Evolutionary conservation across 2,329 filamentous ascomycete species (phyloP), one percentile per base, ranked within the genome.

Genomic region (Dendryphion nanum): DNA sequence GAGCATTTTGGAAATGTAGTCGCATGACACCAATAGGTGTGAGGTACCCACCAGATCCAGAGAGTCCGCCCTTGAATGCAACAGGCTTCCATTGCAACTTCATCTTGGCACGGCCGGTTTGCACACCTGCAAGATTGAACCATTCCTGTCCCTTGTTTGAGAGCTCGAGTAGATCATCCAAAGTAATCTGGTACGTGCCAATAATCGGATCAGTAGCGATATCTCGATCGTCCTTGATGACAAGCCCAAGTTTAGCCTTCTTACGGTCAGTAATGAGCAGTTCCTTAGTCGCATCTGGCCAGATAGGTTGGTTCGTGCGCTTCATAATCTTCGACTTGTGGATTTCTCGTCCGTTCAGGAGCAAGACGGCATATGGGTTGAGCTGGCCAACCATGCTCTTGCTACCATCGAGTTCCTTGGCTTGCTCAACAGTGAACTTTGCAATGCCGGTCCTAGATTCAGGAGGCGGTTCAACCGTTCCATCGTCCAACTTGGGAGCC

Each of bases 231-330:
- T 98, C 93, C 70, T 96, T 98, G 76, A 98, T 82, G 13, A 91
- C 86, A 38, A 98, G 73, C 39, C 91, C 94, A 36, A 98, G 76
- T 62, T 89, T 93, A 40, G 93, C 90, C 61, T 81, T 83, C 71
- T 89, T 95, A 46, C 87, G 84, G 62, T 98, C 90, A 1, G 90
- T 96, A 60, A 98, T 91, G 44, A 98, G 81, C 52, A 98, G 82
- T 61, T 98, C 93, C 69, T 95, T 95, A 51, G 83, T 86, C 5
- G 87, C 87, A 60, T 97, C 85, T 37, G 91, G 85, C 84, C 90
- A 98, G 55, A 98, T 90, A 6, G 93, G 93, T 55, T 95, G 93
- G 70, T 98, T 98, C 43, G 89, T 97, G 44, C 91, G 85, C 77
- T 97, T 98, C 55, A 96, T 78, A 67, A 90, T 94, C 69, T 89